A percentile compares a stretch with the other conserved stretches of the same genome.
Evolutionary conservation across 2,329 filamentous ascomycete genomes (phyloP).

Genomic region (Ophiostoma sp.): DNA sequence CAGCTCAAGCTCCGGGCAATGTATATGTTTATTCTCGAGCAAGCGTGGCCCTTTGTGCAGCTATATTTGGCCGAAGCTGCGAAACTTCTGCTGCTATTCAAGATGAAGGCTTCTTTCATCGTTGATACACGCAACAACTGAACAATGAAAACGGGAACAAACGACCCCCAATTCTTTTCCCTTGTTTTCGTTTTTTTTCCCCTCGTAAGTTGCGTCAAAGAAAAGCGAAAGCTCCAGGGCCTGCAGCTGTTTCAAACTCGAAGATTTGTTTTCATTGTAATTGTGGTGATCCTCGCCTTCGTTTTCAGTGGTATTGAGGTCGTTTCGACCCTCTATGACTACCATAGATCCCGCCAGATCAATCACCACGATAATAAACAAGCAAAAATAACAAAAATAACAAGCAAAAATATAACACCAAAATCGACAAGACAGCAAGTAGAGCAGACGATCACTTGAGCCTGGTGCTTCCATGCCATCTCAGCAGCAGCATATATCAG

Average conservation of each 20-base stretch:
- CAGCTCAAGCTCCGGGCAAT: background rate
- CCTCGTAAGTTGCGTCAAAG: background rate
- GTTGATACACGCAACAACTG: background rate
- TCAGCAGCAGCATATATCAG: background rate
- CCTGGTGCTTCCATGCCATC: background rate
- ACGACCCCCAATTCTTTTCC: background rate
- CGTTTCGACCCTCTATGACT: background rate
- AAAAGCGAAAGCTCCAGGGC: background rate
- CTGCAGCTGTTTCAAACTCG: background rate
- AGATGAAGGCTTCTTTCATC: background rate
- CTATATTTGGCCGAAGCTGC: background rate
- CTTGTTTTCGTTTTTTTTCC: background rate
- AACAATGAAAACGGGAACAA: background rate
- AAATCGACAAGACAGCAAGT: background rate
- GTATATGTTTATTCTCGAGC: background rate
- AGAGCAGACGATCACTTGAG: background rate
- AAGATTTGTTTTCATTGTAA: too few species aligned
- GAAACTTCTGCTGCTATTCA: background rate
- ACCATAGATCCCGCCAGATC: background rate
- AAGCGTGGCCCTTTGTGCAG: background rate
- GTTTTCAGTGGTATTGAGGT: background rate
- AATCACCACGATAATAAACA: background rate
- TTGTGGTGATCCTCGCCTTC: background rate
- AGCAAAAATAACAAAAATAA: background rate
- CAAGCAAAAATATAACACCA: too few species aligned